Base-by-base conservation (phyloP, 2,329 filamentous ascomycete genomes). In the Tolypocladium ophioglossoides region DNA sequence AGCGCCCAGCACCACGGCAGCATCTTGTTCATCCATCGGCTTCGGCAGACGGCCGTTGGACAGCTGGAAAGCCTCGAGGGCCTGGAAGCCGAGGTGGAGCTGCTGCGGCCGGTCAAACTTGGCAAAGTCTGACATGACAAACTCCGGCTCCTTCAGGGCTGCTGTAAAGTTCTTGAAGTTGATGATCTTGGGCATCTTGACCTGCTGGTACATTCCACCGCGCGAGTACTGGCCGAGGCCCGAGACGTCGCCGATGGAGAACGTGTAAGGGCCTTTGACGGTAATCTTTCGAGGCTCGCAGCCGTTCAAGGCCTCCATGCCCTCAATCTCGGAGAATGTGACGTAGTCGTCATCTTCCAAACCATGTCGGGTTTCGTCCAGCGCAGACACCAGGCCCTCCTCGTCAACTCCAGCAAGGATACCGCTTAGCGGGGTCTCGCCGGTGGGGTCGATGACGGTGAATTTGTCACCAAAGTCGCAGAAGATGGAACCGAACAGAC, bases 401-500 rank as follows among this genome's bases (percentile, higher is more conserved):
- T 94, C 87, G 63, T 95, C 84, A 62, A 99, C 94, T 53, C 81
- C 87, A 46, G 92, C 92, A 53, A 99, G 80, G 58, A 99, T 99
- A 27, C 94, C 94, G 66, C 77, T 90, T 35, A 89, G 76, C 6
- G 89, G 87, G 58, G 89, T 89, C 74, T 99, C 94, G 63, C 94
- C 94, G 16, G 88, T 97, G 4, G 91, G 76, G 66, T 99, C 94
- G 59, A 90, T 85, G 53, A 94, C 84, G 6, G 89, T 90, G 71
- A 99, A 99, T 64, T 94, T 89, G 66, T 92, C 84, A 62, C 94
- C 94, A 67, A 99, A 99, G 67, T 99, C 94, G 65, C 91, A 96
- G 75, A 99, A 99, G 62, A 99, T 87, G 60, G 86, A 89, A 51
- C 94, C 94, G 67, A 99, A 99, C 35, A 99, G 80, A 60, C 94